Evolutionary conservation across 495 filamentous ascomycete species (phyloP).

Genomic region (Xylaria flabelliformis): DNA sequence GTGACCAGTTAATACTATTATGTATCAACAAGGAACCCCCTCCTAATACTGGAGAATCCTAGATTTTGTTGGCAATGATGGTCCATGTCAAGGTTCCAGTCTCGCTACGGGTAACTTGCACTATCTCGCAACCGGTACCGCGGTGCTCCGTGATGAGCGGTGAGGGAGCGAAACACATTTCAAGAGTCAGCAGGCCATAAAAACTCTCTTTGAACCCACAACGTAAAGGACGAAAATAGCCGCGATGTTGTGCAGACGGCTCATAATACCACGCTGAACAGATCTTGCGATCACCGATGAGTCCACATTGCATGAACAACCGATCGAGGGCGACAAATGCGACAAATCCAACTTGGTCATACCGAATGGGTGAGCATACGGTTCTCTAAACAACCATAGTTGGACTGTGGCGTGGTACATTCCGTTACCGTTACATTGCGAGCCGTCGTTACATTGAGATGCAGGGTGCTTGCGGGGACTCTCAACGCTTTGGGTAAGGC

Average conservation of each 20-base stretch:
- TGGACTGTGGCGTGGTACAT: slow-evolving; percentile 6
- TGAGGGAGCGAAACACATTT: slow-evolving; percentile 7
- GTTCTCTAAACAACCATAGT: not conserved
- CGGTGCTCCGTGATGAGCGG: slow-evolving; percentile 16
- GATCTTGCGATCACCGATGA: slow-evolving; percentile 20
- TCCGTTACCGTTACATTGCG: slow-evolving; percentile 25
- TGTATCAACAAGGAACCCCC: not conserved
- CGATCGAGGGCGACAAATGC: slow-evolving; percentile 14
- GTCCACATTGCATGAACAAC: slow-evolving; percentile 25
- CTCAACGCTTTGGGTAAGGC: slow-evolving; percentile 20
- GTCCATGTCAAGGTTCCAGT: slow-evolving; percentile 4
- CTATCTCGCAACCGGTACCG: not conserved
- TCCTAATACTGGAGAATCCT: not conserved
- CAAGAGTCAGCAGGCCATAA: not conserved
- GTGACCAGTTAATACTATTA: not conserved
- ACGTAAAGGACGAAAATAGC: not conserved
- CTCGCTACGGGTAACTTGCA: slow-evolving; percentile 1
- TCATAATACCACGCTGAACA: slow-evolving; percentile 16
- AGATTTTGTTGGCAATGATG: slow-evolving; percentile 3
- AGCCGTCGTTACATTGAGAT: slow-evolving; percentile 27
- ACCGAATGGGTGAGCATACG: slow-evolving; percentile 1
- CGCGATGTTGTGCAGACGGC: slow-evolving; percentile 19
- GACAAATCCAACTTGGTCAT: slow-evolving; percentile 9
- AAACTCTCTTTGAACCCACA: not conserved
- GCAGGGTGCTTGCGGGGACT: slow-evolving; percentile 14